Percentiles rank a stretch among this genome's conserved stretches.
phyloP scores from a whole-genome alignment of 2,329 filamentous ascomycete genomes.

The Sphaerulina populicola region DNA sequence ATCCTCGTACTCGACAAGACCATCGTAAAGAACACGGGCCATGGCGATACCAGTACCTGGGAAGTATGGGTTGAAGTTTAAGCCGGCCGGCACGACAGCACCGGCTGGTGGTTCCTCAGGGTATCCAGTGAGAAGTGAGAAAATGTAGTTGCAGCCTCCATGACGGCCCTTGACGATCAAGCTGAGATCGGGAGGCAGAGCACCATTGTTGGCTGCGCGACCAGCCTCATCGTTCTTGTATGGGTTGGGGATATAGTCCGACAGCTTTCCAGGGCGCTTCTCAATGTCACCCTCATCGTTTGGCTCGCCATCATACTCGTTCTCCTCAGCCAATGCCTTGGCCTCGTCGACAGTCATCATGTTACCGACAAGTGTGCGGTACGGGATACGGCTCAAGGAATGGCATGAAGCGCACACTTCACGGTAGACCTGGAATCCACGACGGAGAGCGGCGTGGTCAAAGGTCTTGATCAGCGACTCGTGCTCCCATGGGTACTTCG shows the following conservation, averaged over 20 bases:
- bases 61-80: constrained; percentile 99
- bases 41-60: constrained; percentile 97
- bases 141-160: constrained; percentile 98
- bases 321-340: constrained; percentile 93
- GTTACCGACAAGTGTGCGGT: constrained; percentile 81
- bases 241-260: constrained; percentile 86
- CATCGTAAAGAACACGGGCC: constrained; percentile 96
- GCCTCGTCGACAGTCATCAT: constrained; percentile 96
- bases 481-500: constrained; percentile 94
- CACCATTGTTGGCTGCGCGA: constrained; percentile 95
- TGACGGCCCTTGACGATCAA: constrained; percentile 97
- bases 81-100: constrained; percentile 71
- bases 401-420: constrained; percentile 98
- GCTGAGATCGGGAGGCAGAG: constrained; percentile 91
- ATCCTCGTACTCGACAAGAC: constrained; percentile 95
- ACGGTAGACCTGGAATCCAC: constrained; percentile 98
- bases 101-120: constrained; percentile 92
- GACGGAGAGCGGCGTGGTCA: constrained; percentile 93
- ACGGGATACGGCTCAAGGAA: constrained; percentile 88
- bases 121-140: constrained; percentile 92
- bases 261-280: constrained; percentile 96
- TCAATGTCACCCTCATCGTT: constrained; percentile 97
- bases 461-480: constrained; percentile 87
- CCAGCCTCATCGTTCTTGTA: constrained; percentile 99
- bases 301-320: constrained; percentile 96